A percentile compares a stretch with the other conserved stretches of the same genome.
phyloP scores from a whole-genome alignment of 2,329 filamentous ascomycete genomes.

The Fusarium buxicola region DNA sequence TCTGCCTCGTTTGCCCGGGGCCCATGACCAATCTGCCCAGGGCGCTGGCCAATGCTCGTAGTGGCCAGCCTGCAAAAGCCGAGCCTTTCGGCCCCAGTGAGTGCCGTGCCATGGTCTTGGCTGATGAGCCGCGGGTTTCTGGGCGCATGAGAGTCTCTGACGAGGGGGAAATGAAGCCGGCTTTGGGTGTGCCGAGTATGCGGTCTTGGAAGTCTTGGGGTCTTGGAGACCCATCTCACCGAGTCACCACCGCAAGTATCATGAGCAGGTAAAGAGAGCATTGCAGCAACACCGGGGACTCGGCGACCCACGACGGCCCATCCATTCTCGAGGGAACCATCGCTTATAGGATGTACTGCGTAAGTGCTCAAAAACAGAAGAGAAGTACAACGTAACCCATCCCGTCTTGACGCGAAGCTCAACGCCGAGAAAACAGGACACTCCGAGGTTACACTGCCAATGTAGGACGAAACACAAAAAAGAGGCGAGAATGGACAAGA shows the following conservation, averaged over 20 bases:
- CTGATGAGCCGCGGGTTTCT: slow-evolving; percentile 41
- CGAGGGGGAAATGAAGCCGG: slow-evolving; percentile 42
- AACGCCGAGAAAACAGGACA: slow-evolving; percentile 31
- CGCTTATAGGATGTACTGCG: neutral
- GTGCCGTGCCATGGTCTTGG: slow-evolving; percentile 46
- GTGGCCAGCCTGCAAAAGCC: slow-evolving; percentile 29
- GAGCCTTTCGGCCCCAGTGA: slow-evolving; percentile 38
- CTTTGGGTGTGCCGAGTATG: slow-evolving; percentile 42
- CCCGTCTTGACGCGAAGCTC: neutral
- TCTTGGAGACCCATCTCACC: slow-evolving; percentile 30
- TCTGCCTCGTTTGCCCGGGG: slow-evolving; percentile 14
- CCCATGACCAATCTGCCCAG: slow-evolving; percentile 33
- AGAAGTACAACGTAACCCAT: slow-evolving; percentile 2
- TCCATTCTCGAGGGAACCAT: neutral
- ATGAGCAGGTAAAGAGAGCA: neutral
- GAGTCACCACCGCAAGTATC: slow-evolving; percentile 21
- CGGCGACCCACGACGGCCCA: slow-evolving; percentile 1
- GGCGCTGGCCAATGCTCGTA: slow-evolving; percentile 35
- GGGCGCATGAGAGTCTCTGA: slow-evolving; percentile 34
- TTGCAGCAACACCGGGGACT: slow-evolving; percentile 12
- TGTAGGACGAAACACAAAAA: slow-evolving; percentile 32
- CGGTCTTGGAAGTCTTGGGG: slow-evolving; percentile 44
- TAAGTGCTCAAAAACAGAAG: neutral
- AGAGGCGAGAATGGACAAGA: slow-evolving; percentile 27
- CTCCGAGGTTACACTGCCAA: slow-evolving; percentile 36